Conservation (phyloP, 495 filamentous ascomycete species). For the Penicillium canariense region DNA sequence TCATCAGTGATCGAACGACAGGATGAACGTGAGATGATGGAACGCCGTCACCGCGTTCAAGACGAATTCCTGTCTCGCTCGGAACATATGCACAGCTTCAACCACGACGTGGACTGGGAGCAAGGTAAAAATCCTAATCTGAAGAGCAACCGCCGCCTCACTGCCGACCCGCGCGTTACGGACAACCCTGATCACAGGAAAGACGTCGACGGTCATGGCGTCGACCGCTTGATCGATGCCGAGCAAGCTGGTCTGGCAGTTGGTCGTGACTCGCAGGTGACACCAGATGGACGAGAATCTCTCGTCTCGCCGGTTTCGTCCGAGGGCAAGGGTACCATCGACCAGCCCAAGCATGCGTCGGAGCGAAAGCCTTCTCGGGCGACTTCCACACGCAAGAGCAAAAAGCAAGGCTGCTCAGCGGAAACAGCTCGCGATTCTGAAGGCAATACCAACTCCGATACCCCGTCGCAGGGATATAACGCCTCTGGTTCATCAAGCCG, state of each 20-base stretch:
- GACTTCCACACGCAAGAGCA: constrained; percentile 29
- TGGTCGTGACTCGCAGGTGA: constrained; percentile 66
- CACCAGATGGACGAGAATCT: constrained; percentile 60
- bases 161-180: constrained; percentile 62
- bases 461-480: constrained; percentile 11
- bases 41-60: constrained; percentile 56
- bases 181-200: constrained; percentile 63
- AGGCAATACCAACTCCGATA: constrained; percentile 15
- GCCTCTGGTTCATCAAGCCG: constrained; percentile 49
- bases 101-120: constrained; percentile 77
- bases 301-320: constrained; percentile 56
- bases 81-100: constrained; percentile 71
- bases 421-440: constrained; percentile 42
- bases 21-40: constrained; percentile 52
- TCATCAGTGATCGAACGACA: constrained; percentile 41
- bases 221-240: constrained; percentile 63
- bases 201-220: constrained; percentile 75
- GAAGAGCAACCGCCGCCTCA: constrained; percentile 56
- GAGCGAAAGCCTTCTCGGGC: constrained; percentile 20
- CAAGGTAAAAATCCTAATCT: constrained; percentile 61
- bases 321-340: constrained; percentile 59
- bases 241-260: constrained; percentile 52
- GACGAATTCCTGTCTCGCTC: constrained; percentile 61
- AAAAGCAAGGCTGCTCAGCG: constrained; percentile 45
- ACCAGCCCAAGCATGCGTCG: constrained; percentile 42